These are phyloP conservation scores for Huntiella moniliformis DNA, from an alignment of 2,329 filamentous ascomycete genomes.

Conservation along the genomic window DNA sequence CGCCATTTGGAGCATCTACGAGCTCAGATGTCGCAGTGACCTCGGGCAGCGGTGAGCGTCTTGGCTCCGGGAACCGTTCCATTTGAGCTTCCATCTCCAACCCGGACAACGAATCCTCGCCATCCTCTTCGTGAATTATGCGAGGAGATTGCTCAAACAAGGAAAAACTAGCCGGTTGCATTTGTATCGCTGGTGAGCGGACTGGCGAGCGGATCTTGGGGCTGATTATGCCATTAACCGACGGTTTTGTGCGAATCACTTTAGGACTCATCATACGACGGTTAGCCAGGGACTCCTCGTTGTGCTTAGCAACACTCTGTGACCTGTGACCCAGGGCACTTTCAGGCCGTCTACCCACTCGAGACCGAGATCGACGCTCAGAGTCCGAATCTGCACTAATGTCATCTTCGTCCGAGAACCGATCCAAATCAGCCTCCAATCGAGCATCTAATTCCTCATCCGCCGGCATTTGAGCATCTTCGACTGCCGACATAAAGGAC, in stretches of 20 bases:
- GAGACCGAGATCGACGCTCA: slow-evolving; percentile 17
- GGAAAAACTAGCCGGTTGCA: slow-evolving; percentile 21
- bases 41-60: no score
- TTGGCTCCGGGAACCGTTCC: slow-evolving; percentile 3
- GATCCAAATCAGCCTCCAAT: slow-evolving; percentile 45
- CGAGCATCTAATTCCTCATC: slow-evolving; percentile 49
- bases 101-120: slow-evolving; percentile 32
- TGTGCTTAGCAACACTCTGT: no score
- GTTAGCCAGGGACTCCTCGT: neutral
- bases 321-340: no score
- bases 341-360: neutral
- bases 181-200: neutral
- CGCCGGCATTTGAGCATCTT: slow-evolving; percentile 27
- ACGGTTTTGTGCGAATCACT: neutral
- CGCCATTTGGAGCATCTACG: no score
- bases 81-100: slow-evolving; percentile 31
- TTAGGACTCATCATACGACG: neutral
- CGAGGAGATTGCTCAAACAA: slow-evolving; percentile 34
- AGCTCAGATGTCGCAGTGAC: no score
- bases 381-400: slow-evolving; percentile 28
- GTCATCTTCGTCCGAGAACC: slow-evolving; percentile 34
- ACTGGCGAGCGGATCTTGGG: neutral
- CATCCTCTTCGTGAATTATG: slow-evolving; percentile 24
- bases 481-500: slow-evolving; percentile 30
- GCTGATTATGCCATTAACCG: neutral